Evolutionary conservation across 805 yeast genomes (phyloP).

Genomic region (Lipomyces orientalis): DNA sequence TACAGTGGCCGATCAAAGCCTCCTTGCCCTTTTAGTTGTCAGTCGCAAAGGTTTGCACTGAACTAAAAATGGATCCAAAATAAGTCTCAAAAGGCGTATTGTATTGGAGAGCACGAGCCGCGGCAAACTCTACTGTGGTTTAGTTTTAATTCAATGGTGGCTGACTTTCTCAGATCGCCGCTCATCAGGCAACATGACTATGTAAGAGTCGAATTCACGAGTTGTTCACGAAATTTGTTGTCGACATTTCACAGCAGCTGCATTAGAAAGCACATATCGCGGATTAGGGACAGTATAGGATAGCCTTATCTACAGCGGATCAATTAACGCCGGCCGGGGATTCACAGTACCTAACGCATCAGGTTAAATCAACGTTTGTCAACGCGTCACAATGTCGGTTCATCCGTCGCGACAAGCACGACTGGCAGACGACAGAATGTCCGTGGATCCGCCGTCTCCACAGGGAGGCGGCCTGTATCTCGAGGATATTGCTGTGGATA

Average conservation of each 20-base stretch:
- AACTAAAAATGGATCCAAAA: no score
- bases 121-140: no score
- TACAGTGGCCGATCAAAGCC: no score
- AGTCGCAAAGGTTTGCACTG: no score
- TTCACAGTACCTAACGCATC: neutral
- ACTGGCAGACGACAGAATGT: conserved; percentile 21
- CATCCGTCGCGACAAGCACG: conserved; percentile 31
- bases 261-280: neutral
- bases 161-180: no score
- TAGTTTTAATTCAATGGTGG: no score
- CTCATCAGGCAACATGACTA: no score
- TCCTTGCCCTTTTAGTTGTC: no score
- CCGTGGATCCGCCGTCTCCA: conserved; percentile 21
- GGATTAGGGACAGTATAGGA: neutral
- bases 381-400: conserved; percentile 17
- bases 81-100: no score
- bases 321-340: neutral
- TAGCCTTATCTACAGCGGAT: neutral
- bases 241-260: neutral
- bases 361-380: neutral
- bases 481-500: conserved; percentile 30
- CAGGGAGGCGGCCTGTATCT: conserved; percentile 27
- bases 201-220: neutral
- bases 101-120: no score
- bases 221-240: neutral